Base-by-base conservation (phyloP, 441 rosid genomes). In the Corymbia citriodora region DNA sequence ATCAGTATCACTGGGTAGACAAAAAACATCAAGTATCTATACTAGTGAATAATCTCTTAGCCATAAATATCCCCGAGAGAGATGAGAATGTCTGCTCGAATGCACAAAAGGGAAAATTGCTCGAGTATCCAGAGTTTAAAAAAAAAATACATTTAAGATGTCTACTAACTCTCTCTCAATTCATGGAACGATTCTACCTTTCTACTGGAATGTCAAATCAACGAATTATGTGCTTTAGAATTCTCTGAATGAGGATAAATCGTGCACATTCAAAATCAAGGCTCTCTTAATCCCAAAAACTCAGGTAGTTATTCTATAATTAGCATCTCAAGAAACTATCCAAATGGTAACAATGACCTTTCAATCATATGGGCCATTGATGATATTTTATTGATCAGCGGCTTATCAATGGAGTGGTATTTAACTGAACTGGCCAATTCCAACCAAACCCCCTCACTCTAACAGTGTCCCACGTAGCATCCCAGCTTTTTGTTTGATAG, bases 1-100 rank as follows among this genome's bases (percentile, higher is more conserved):
- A 95, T 94, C 96, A 94, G 93, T 87, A 90, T 6, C 59, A 90
- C 85, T 87, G 55, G 59, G 55, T 54, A 50, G 40, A 18, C 88
- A 87, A 31, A 54, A 54, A 31, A 87, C 29, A 52, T 54, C 25
- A 87, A 31, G 25, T 54, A 55, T 54, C 10, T 10, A 11, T 87
- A 87, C 45, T 57, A 17, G 8, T 40, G 85, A 72, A 40, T 48
- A 40, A 79, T 40, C 85, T 40, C 52, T 40, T 79, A 11, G 52
- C 85, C 6, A 79, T 23, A 21, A 74, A 21, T 79, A 79, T 79
- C 85, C 10, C n/a, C 13, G 17, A 40, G 52, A 40, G 48, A 79
- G 85, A 25, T 40, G 85, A 79, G 85, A 79, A 25, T 45, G 45
- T 40, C 6, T 45, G 50, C 85, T 74, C n/a, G 0, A 74, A 23